Percentiles rank a stretch among this genome's conserved stretches.
Evolutionary conservation across 202 grass and related monocot genomes (phyloP).

Genomic region (Panicum virgatum): DNA sequence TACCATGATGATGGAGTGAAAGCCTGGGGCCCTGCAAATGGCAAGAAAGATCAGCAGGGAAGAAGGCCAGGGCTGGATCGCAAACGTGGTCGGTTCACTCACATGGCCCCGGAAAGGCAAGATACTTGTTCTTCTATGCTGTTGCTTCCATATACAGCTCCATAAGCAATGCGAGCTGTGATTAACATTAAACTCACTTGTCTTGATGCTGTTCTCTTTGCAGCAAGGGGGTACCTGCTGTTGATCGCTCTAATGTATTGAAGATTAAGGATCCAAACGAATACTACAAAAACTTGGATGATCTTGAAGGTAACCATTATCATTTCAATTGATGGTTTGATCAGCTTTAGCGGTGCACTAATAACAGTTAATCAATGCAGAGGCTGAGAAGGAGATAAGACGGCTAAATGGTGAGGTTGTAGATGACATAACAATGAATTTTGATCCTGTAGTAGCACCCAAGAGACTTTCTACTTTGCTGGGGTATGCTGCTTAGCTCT

Average conservation of each 20-base stretch:
- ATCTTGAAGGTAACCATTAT: slow-evolving; percentile 49
- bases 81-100: slow-evolving; percentile 44
- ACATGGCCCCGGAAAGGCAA: slow-evolving; percentile 36
- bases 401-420: slow-evolving; percentile 42
- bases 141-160: slow-evolving; percentile 18
- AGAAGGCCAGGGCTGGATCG: slow-evolving; percentile 45
- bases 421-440: slow-evolving; percentile 14
- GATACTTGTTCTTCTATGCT: slow-evolving; percentile 21
- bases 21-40: neutral
- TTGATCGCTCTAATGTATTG: slow-evolving; percentile 45
- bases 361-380: slow-evolving; percentile 45
- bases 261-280: slow-evolving; percentile 48
- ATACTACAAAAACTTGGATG: slow-evolving; percentile 41
- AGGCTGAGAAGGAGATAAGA: slow-evolving; percentile 55
- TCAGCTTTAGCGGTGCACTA: slow-evolving; percentile 23
- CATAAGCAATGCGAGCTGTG: neutral
- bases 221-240: slow-evolving; percentile 40
- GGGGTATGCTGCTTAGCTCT: slow-evolving; percentile 42
- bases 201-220: slow-evolving; percentile 39
- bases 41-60: slow-evolving; percentile 29
- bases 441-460: slow-evolving; percentile 9
- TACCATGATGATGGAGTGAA: slow-evolving; percentile 31
- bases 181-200: slow-evolving; percentile 18
- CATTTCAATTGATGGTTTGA: slow-evolving; percentile 14
- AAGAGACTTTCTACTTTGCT: slow-evolving; percentile 37